Evolutionary conservation across 2,329 filamentous ascomycete genomes (phyloP), one percentile per base, ranked within the genome.

Genomic region (Arthrobotrys sphaeroides): DNA sequence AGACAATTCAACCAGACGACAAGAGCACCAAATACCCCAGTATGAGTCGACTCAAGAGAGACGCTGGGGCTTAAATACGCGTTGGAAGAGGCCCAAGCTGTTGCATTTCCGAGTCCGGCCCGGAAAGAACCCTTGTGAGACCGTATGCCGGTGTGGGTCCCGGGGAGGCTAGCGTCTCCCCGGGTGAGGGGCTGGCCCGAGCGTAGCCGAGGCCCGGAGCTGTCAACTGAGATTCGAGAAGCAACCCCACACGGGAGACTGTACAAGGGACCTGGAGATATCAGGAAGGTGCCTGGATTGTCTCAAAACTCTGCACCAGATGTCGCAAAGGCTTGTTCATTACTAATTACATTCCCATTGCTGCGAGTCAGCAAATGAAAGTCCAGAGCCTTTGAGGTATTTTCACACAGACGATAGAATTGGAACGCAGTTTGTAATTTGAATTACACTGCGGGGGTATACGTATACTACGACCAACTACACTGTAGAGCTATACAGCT

Each of bases 111-210:
- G 55, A 45, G 49, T 61, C 55, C 66, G 66, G 57, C 40, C 55
- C 57, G 55, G 55, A 40, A n/a, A n/a, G 51, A 24, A 22, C 20
- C 51, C 26, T 42, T 66, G 49, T 66, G 31, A 3, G n/a, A 20
- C 31, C 5, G 43, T n/a, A 10, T 24, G 36, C 20, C 49, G 38
- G 38, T 26, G 18, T 12, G 7, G 22, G 12, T 16, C 18, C 49
- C 70, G 53, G 69, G 61, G 49, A 67, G 9, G 43, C 22, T 28
- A 45, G 26, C 10, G 16, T 26, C 5, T 31, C 67, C 66, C 76
- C 72, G 61, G 77, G 49, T 60, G 77, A 73, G 72, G 69, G 72
- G 13, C 24, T 65, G 40, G 43, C 49, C 77, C 64, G 67, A 65
- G 31, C 75, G 26, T 60, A 73, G 57, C 47, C 57, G 60, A 60